Percentiles rank a stretch among this genome's conserved stretches.
Conservation (phyloP, 2,329 filamentous ascomycete genomes). For the Zalaria sp. region DNA sequence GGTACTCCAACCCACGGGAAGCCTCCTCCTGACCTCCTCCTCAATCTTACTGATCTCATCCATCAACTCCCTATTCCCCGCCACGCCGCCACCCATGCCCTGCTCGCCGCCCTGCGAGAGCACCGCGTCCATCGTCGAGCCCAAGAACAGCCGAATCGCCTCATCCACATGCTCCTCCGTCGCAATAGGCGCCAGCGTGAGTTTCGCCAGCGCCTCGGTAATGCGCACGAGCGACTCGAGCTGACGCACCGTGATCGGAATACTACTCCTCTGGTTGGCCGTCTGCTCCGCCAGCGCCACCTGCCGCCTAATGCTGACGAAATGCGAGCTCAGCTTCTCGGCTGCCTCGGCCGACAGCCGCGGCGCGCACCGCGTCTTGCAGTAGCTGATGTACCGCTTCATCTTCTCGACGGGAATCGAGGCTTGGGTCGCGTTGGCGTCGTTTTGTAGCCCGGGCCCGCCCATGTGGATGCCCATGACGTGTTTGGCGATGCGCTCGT, state of each 20-base stretch:
- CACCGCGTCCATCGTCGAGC: slow-evolving; percentile 94
- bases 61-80: slow-evolving; percentile 72
- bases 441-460: slow-evolving; percentile 66
- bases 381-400: slow-evolving; percentile 94
- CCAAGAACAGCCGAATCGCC: slow-evolving; percentile 90
- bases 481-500: slow-evolving; percentile 89
- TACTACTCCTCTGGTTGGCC: slow-evolving; percentile 78
- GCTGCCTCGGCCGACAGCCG: slow-evolving; percentile 80
- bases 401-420: slow-evolving; percentile 94
- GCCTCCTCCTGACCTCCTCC: slow-evolving; percentile 64
- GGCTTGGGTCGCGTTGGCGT: slow-evolving; percentile 64
- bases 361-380: slow-evolving; percentile 89
- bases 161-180: slow-evolving; percentile 91
- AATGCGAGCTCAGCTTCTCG: slow-evolving; percentile 92
- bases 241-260: slow-evolving; percentile 94
- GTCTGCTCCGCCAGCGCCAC: slow-evolving; percentile 85
- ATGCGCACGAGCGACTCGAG: slow-evolving; percentile 96
- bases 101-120: slow-evolving; percentile 19
- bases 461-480: slow-evolving; percentile 98
- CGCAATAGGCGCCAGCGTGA: slow-evolving; percentile 72
- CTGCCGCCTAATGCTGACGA: slow-evolving; percentile 88
- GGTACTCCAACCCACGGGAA: slow-evolving; percentile 93
- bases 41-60: slow-evolving; percentile 81
- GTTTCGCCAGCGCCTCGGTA: slow-evolving; percentile 86
- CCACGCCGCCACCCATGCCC: slow-evolving; percentile 58